Evolutionary conservation across 768 basidiomycete species (phyloP).

Genomic region (Tricholoma furcatifolium): DNA sequence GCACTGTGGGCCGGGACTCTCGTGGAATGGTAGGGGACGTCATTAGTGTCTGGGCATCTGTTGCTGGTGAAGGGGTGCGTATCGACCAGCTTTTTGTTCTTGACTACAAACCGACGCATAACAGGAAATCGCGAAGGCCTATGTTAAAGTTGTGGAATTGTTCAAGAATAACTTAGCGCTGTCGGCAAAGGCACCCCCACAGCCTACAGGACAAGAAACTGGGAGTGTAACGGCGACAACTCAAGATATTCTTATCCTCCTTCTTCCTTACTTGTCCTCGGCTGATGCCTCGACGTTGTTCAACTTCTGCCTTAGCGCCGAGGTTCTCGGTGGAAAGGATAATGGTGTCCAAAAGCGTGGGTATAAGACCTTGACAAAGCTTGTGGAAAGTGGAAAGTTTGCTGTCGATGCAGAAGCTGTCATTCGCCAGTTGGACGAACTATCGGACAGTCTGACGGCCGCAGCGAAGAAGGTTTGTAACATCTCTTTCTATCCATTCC

Average conservation of each 20-base stretch:
- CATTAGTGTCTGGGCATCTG: slow-evolving; percentile 80
- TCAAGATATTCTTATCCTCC: slow-evolving; percentile 82
- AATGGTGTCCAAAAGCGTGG: slow-evolving; percentile 94
- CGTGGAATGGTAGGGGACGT: slow-evolving; percentile 84
- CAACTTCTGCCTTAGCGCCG: slow-evolving; percentile 60
- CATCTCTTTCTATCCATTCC: neutral
- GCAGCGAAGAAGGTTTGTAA: slow-evolving; percentile 83
- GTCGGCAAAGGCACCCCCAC: slow-evolving; percentile 28
- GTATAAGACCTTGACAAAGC: slow-evolving; percentile 81
- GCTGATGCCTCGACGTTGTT: slow-evolving; percentile 65
- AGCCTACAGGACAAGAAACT: slow-evolving; percentile 28
- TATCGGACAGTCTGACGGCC: slow-evolving; percentile 62
- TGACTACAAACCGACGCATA: neutral
- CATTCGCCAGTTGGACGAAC: slow-evolving; percentile 63
- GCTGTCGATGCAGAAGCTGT: slow-evolving; percentile 53
- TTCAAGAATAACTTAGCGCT: slow-evolving; percentile 63
- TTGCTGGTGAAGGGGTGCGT: slow-evolving; percentile 69
- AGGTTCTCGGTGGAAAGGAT: slow-evolving; percentile 74
- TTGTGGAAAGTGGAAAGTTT: slow-evolving; percentile 66
- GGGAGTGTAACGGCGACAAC: slow-evolving; percentile 60
- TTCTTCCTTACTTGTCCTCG: slow-evolving; percentile 71
- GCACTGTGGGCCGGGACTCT: slow-evolving; percentile 72
- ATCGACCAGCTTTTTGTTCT: neutral
- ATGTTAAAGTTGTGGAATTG: slow-evolving; percentile 70
- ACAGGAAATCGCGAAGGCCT: slow-evolving; percentile 80